Evolutionary conservation across 1,139 yeast species (phyloP).

Genomic region (Taphrina betulina): DNA sequence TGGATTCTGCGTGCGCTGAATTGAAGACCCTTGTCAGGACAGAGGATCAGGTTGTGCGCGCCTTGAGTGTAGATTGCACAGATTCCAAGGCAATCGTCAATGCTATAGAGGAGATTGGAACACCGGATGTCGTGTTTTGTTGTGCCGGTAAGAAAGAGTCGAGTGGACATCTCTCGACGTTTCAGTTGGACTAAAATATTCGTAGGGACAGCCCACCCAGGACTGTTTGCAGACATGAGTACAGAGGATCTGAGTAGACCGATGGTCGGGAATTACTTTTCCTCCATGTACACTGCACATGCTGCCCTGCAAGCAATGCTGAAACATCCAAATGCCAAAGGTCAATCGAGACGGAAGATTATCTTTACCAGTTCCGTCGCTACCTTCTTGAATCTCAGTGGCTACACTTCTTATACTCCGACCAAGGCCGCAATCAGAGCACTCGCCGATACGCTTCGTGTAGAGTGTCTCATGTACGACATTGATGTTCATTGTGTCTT

Average conservation of each 20-base stretch:
- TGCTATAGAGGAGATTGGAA: constrained; percentile 46
- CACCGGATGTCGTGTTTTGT: constrained; percentile 72
- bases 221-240: constrained; percentile 68
- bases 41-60: constrained; percentile 48
- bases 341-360: constrained; percentile 52
- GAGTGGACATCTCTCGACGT: no score
- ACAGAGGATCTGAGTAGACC: constrained; percentile 61
- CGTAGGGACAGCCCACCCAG: constrained; percentile 67
- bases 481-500: constrained; percentile 58
- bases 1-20: constrained; percentile 52
- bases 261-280: constrained; percentile 65
- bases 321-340: constrained; percentile 37
- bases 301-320: constrained; percentile 51
- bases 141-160: constrained; percentile 76
- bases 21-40: constrained; percentile 39
- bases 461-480: constrained; percentile 70
- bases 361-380: constrained; percentile 77
- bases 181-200: neutral
- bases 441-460: constrained; percentile 72
- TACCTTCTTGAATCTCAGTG: constrained; percentile 83
- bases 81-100: constrained; percentile 53
- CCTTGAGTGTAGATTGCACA: constrained; percentile 66
- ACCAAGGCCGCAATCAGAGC: constrained; percentile 77
- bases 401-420: constrained; percentile 89
- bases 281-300: constrained; percentile 49